Evolutionary conservation across 1,284 basidiomycete species (phyloP), one percentile per base, ranked within the genome.

Genomic region (Sporisorium reilianum): DNA sequence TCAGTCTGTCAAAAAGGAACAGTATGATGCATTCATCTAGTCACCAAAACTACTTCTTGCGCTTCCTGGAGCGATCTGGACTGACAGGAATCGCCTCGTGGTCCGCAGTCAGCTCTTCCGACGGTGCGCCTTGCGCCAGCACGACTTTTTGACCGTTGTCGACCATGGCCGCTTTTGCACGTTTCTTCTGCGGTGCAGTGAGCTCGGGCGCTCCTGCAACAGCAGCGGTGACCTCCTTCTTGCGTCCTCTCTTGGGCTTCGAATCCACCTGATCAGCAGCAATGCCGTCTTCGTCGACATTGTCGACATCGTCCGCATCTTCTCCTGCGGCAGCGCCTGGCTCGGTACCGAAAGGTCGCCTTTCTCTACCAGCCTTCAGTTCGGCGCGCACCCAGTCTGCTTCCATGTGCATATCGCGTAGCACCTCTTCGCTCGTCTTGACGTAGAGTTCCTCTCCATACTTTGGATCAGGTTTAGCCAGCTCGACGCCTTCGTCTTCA

Each of bases 371-470:
- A 2, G 64, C 66, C n/a, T 32, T 48, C 22, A 80, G 57, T 51
- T 80, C 79, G 3, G 58, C 64, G 0, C 79, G 54, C 10, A 80
- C 68, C 68, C 65, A 70, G 11, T 75, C 77, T 12, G 79, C 75
- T 51, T 78, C 70, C 53, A 57, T 55, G 45, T 73, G 55, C 74
- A 80, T 78, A 40, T 80, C 77, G 42, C 59, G 61, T 25, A 78
- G 45, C 60, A 78, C 66, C 46, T 80, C 81, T 61, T 78, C 74
- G 44, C 72, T 75, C 57, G 80, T 80, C 45, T 75, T 75, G 28
- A 75, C 71, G 42, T 38, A 80, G 23, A 53, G 67, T 18, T 75
- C 78, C 48, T 68, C 77, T 46, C 80, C 83, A 32, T 77, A 80
- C 18, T 77, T 64, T 4, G 78, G 74, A 25, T 73, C 71, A 2